Evolutionary conservation across 208 protist species (phyloP).

Genomic region (Blastocrithidia nonstop): DNA sequence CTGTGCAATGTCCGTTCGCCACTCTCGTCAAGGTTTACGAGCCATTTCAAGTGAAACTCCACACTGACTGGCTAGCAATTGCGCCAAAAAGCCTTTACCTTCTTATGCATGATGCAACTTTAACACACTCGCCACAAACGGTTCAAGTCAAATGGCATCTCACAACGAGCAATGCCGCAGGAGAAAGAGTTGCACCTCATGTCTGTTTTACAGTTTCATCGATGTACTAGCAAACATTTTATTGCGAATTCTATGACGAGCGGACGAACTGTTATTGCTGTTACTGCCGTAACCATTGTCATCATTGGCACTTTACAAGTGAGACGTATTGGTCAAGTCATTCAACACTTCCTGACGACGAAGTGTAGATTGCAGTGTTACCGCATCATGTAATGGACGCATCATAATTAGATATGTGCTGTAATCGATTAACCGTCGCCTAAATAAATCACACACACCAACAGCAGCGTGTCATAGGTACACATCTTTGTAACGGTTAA

Average conservation of each 20-base stretch:
- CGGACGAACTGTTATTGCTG: neutral
- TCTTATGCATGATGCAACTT: slow-evolving; percentile 70
- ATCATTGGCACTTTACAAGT: slow-evolving; percentile 3
- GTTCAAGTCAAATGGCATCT: slow-evolving; percentile 71
- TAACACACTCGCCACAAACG: slow-evolving; percentile 48
- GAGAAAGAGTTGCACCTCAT: slow-evolving; percentile 67
- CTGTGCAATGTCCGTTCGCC: slow-evolving; percentile 24
- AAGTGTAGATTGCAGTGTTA: slow-evolving; percentile 44
- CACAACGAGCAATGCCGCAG: slow-evolving; percentile 65
- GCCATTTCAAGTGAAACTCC: slow-evolving; percentile 57
- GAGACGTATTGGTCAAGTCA: slow-evolving; percentile 15
- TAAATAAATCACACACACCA: slow-evolving; percentile 65
- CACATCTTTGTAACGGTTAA: slow-evolving; percentile 41
- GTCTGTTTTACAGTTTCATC: slow-evolving; percentile 59
- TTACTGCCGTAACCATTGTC: neutral
- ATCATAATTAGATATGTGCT: slow-evolving; percentile 64
- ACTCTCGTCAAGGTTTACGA: slow-evolving; percentile 61
- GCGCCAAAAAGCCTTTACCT: slow-evolving; percentile 44
- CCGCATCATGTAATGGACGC: slow-evolving; percentile 63
- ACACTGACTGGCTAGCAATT: slow-evolving; percentile 67
- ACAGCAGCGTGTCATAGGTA: slow-evolving; percentile 76
- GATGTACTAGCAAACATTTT: slow-evolving; percentile 7
- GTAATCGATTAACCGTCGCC: slow-evolving; percentile 64
- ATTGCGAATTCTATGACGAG: too few relatives aligned
- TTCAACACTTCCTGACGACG: slow-evolving; percentile 20